Percentiles rank a stretch among this genome's conserved stretches.
phyloP scores from a whole-genome alignment of 352 stramenopile genomes.

The Stephanocyclus meneghinianus region DNA sequence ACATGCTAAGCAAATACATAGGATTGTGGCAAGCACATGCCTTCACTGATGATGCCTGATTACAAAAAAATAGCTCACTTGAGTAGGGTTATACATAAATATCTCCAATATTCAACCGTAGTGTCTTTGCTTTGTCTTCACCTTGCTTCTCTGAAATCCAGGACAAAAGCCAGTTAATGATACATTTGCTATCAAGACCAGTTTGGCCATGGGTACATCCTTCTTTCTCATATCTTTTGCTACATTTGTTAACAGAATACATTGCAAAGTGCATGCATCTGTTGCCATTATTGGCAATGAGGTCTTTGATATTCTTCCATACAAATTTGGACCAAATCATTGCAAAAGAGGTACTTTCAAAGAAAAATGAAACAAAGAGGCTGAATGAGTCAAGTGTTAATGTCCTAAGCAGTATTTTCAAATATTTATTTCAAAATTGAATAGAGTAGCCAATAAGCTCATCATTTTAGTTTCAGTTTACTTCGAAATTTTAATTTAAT shows the following conservation, averaged over 20 bases:
- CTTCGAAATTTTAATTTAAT: no score
- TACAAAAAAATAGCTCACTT: not conserved
- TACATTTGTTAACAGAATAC: conserved; percentile 85
- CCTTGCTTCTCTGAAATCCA: conserved; percentile 85
- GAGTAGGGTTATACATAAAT: conserved; percentile 87
- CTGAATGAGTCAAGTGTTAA: not conserved
- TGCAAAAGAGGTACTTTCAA: conserved; percentile 83
- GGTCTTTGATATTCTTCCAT: conserved; percentile 80
- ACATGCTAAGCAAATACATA: conserved; percentile 85
- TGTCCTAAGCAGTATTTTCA: no score
- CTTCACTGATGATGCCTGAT: not conserved
- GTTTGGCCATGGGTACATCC: not conserved
- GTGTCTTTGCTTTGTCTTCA: conserved; percentile 70
- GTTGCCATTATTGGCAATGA: conserved; percentile 72
- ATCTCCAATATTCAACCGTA: conserved; percentile 91
- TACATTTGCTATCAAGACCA: conserved; percentile 63
- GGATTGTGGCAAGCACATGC: no score
- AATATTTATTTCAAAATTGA: no score
- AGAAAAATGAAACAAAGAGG: not conserved
- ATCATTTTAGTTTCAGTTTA: no score
- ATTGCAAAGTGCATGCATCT: conserved; percentile 92
- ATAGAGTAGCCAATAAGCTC: no score
- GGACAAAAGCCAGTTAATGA: conserved; percentile 89
- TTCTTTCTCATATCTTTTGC: conserved; percentile 50
- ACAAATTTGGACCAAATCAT: conserved; percentile 87